Conservation (phyloP, 176 grass and related monocot species). For the Aegilops umbellulata region DNA sequence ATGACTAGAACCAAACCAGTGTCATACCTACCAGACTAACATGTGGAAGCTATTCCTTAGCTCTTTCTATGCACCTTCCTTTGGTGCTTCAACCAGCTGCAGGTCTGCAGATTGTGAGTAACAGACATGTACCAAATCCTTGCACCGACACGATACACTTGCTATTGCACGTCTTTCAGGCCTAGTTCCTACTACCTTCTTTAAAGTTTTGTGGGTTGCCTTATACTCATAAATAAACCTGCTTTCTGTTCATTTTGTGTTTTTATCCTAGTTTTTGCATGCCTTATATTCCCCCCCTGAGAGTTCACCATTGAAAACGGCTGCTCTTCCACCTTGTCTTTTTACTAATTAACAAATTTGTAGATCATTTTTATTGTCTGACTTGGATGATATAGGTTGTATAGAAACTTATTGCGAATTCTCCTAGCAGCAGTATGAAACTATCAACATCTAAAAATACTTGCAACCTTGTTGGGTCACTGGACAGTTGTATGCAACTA, state of each 20-base stretch:
- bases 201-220: too few relatives aligned
- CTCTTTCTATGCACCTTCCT: background rate
- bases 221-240: background rate
- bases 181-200: background rate
- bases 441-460: too few relatives aligned
- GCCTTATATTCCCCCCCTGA: too few relatives aligned
- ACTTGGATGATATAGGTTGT: background rate
- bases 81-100: background rate
- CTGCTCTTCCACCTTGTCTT: background rate
- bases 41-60: background rate
- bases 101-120: background rate
- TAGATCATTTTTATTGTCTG: background rate
- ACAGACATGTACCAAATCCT: background rate
- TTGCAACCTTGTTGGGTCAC: background rate
- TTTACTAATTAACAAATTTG: background rate
- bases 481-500: background rate
- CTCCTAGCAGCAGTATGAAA: too few relatives aligned
- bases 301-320: too few relatives aligned
- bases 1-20: background rate
- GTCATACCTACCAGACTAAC: background rate
- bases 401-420: background rate
- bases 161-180: background rate
- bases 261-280: too few relatives aligned
- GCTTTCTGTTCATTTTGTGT: background rate
- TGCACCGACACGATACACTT: background rate